Evolutionary conservation across 2,329 filamentous ascomycete species (phyloP).

Genomic region (Colletotrichum sp.): DNA sequence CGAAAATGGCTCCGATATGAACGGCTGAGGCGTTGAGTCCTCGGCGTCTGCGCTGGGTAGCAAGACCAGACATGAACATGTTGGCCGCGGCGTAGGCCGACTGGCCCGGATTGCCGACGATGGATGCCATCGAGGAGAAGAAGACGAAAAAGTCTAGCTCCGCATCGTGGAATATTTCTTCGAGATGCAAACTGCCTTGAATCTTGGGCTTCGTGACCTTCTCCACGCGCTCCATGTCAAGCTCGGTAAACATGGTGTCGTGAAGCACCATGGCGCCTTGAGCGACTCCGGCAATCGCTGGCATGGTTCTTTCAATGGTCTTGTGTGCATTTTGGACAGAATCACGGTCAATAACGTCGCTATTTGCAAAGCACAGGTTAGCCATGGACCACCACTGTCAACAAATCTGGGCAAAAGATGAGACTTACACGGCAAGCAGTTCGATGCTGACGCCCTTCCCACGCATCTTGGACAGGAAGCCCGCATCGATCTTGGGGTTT

Average conservation of each 20-base stretch:
- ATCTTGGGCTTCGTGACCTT: conserved; percentile 34
- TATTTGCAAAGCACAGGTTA: not conserved
- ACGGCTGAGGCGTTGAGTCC: conserved; percentile 42
- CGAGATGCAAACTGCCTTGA: conserved; percentile 35
- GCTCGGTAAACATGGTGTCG: conserved; percentile 24
- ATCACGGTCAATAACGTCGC: not conserved
- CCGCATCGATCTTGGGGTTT: conserved; percentile 27
- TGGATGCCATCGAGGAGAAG: conserved; percentile 32
- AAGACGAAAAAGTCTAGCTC: conserved; percentile 40
- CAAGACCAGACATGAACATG: conserved; percentile 42
- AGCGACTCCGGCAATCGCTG: conserved; percentile 39
- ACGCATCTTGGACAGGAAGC: conserved; percentile 24
- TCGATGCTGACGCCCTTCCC: conserved; percentile 33
- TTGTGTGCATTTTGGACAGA: not conserved
- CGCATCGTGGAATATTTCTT: conserved; percentile 7
- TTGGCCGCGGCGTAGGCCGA: conserved; percentile 51
- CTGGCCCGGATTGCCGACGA: conserved; percentile 40
- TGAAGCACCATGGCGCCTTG: conserved; percentile 43
- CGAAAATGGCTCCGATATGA: conserved; percentile 41
- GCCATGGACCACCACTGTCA: not conserved
- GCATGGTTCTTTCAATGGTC: not conserved
- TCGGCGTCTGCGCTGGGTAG: conserved; percentile 34
- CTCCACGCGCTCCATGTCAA: conserved; percentile 30
- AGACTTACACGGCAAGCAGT: conserved; percentile 26
- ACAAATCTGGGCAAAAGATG: not conserved